These are phyloP conservation scores for Casuarina cunninghamiana DNA, from an alignment of 306 rosid genomes.

Conservation along the genomic window DNA sequence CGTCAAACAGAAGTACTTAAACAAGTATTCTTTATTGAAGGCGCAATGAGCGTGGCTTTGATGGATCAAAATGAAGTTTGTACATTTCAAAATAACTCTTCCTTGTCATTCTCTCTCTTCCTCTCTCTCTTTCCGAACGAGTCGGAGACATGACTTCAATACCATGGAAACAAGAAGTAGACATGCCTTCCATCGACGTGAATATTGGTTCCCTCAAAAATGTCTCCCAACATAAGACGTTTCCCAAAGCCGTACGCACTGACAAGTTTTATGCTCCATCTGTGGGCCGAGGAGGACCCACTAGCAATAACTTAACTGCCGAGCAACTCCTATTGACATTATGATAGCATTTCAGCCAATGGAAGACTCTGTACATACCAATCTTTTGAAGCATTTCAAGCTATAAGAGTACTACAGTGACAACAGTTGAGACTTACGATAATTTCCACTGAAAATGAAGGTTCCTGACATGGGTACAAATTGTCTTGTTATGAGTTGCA, in stretches of 20 bases:
- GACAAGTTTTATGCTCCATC: not conserved
- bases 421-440: constrained; percentile 85
- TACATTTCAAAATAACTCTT: not conserved
- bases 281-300: constrained; percentile 18
- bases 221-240: not conserved
- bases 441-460: constrained; percentile 87
- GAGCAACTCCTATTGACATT: constrained; percentile 4
- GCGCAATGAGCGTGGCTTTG: not conserved
- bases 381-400: constrained; percentile 7
- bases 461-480: constrained; percentile 93
- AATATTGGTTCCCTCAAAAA: constrained; percentile 16
- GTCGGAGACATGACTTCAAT: not conserved
- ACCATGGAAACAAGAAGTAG: not conserved
- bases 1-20: not conserved
- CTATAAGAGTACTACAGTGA: constrained; percentile 41
- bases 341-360: not conserved
- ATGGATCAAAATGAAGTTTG: not conserved
- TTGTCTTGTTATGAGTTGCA: constrained; percentile 88
- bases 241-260: not conserved
- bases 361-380: constrained; percentile 22
- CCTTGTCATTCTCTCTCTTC: not conserved
- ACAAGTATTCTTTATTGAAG: not conserved
- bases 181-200: not conserved
- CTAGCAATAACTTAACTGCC: constrained; percentile 17
- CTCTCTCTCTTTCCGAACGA: not conserved